These are phyloP conservation scores for Thraustochytrium sp. DNA, from an alignment of 352 stramenopile genomes.

Conservation along the genomic window DNA sequence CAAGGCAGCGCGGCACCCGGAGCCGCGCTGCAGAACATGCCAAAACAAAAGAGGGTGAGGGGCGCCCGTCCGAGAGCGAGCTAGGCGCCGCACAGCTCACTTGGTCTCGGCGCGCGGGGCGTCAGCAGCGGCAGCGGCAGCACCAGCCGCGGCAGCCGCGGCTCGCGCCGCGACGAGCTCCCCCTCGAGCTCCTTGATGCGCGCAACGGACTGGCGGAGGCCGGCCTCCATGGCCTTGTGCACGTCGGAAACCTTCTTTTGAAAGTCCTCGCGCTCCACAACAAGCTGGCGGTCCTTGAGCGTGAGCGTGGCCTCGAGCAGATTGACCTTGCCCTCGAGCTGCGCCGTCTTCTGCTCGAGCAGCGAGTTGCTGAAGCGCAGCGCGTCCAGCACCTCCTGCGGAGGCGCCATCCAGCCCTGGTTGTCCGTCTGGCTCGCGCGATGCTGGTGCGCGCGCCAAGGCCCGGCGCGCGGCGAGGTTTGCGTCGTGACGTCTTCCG, in stretches of 20 bases:
- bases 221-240: not conserved
- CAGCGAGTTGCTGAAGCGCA: not conserved
- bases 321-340: conserved; percentile 3
- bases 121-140: too few relatives aligned
- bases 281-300: not conserved
- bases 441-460: not conserved
- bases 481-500: not conserved
- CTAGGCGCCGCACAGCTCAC: too few relatives aligned
- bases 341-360: not conserved
- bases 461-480: not conserved
- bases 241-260: not conserved
- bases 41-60: too few relatives aligned
- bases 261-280: conserved; percentile 3
- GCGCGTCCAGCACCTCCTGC: not conserved
- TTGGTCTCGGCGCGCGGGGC: too few relatives aligned
- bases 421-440: not conserved
- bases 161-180: too few relatives aligned
- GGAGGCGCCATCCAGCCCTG: conserved; percentile 3
- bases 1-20: too few relatives aligned
- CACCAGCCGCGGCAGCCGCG: too few relatives aligned
- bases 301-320: conserved; percentile 16
- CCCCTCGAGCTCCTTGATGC: not conserved
- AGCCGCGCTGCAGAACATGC: too few relatives aligned
- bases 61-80: too few relatives aligned
- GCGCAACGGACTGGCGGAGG: not conserved